Conservation (phyloP, 345 rosid genomes). For the Hirschfeldia incana region DNA sequence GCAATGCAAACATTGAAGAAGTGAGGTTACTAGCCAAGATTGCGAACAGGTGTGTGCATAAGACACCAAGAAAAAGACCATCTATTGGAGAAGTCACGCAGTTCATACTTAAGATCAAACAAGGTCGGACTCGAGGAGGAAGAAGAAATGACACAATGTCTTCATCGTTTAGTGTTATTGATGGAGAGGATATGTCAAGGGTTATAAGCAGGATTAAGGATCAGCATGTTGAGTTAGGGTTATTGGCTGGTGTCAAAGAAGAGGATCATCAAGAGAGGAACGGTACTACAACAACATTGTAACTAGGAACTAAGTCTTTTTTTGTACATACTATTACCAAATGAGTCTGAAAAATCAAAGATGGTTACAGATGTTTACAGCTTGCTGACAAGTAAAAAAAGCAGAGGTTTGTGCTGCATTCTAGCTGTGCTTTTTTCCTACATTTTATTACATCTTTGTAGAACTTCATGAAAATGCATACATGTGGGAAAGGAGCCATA, state of each 20-base stretch:
- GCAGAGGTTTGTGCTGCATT: not conserved
- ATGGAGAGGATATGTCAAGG: conserved; percentile 49
- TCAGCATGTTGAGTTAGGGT: conserved; percentile 71
- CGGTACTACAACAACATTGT: not conserved
- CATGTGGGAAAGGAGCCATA: not conserved
- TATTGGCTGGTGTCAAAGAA: conserved; percentile 50
- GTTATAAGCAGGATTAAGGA: conserved; percentile 67
- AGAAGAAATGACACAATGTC: conserved; percentile 40
- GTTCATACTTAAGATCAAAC: conserved; percentile 73
- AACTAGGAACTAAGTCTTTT: not conserved
- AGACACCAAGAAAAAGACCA: conserved; percentile 75
- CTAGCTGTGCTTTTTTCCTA: not conserved
- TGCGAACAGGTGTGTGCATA: conserved; percentile 72
- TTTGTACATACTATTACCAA: conserved; percentile 23
- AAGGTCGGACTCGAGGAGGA: conserved; percentile 44
- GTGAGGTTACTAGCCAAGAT: conserved; percentile 68
- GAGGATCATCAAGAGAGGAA: conserved; percentile 32
- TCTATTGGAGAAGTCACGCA: conserved; percentile 79
- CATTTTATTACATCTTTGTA: not conserved
- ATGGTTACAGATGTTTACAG: no score
- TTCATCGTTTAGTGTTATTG: conserved; percentile 32
- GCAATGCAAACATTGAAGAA: conserved; percentile 60
- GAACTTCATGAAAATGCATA: not conserved
- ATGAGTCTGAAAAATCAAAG: conserved; percentile 4
- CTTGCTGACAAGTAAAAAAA: not conserved